A percentile compares a stretch with the other conserved stretches of the same genome.
Evolutionary conservation across 495 filamentous ascomycete genomes (phyloP).

Genomic region (Bathelium albidoporum): DNA sequence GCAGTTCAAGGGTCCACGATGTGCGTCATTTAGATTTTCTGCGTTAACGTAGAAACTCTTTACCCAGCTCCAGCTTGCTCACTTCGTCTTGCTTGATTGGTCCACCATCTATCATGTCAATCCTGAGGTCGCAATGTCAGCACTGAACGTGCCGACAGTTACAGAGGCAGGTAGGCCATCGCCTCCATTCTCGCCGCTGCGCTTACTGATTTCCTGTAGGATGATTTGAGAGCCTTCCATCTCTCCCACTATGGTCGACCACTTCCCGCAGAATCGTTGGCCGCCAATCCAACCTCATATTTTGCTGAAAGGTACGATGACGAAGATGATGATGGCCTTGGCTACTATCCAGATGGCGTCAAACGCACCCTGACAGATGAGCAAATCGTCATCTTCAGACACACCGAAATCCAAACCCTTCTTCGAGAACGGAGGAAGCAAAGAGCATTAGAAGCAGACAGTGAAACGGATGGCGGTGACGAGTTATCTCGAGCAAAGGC

Average conservation of each 20-base stretch:
- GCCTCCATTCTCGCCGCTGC: neutral
- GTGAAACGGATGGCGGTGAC: neutral
- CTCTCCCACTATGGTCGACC: constrained; percentile 38
- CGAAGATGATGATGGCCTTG: constrained; percentile 56
- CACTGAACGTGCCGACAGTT: constrained; percentile 7
- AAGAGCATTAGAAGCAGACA: constrained; percentile 20
- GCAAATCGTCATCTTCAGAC: constrained; percentile 81
- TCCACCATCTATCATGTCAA: neutral
- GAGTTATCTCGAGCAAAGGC: neutral
- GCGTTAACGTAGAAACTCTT: neutral
- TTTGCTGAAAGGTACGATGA: constrained; percentile 25
- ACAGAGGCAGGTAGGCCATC: constrained; percentile 14
- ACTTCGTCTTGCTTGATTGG: neutral
- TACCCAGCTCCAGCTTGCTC: neutral
- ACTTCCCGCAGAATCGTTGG: constrained; percentile 11
- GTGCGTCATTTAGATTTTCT: neutral
- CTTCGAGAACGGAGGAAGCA: constrained; percentile 41
- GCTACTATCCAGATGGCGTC: constrained; percentile 79
- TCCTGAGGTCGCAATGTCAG: neutral
- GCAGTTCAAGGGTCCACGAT: neutral
- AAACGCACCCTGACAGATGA: constrained; percentile 89
- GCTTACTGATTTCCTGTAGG: constrained; percentile 35
- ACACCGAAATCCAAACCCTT: constrained; percentile 73
- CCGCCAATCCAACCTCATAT: constrained; percentile 34
- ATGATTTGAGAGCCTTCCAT: constrained; percentile 65